Base-by-base conservation (phyloP, 768 basidiomycete genomes). In the Tylopilus plumbeoviolaceoides region DNA sequence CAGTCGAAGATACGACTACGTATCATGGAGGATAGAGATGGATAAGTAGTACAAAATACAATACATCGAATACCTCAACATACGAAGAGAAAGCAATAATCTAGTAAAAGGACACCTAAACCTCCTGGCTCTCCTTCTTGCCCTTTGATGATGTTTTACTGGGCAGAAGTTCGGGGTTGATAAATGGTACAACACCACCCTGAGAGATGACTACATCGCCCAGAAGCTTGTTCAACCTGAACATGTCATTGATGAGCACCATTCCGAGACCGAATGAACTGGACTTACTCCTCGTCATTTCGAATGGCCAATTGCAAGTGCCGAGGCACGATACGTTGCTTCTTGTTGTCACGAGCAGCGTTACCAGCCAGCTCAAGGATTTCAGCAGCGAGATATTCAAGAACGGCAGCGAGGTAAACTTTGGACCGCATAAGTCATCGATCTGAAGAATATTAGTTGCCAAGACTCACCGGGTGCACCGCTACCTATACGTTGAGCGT, bases 401-500 rank as follows among this genome's bases (percentile, higher is more conserved):
- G 75, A 55, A 82, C 81, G 48, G 79, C 81, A 53, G 79, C 81
- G 52, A 81, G 77, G 69, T 83, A 83, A 53, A 83, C 78, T 75
- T 4, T 39, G 23, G 7, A 15, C 10, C 25, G 25, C 8, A 14
- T 33, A 30, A 15, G 18, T 52, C 27, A 33, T 46, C 30, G 2
- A 15, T 1, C 15, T 5, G 17, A 23, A 17, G 48, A 9, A 18
- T 10, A 25, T 15, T 9, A 67, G 74, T 20, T 9, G 31, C 28
- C 11, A 17, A 41, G 39, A 25, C 1, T 18, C 55, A 88, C 87
- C 87, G 65, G 87, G 91, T 60, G 92, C 89, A 72, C 91, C 91
- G 55, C 84, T 84, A 69, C 91, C 92, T 59, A 95, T 83, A 66
- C 92, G 30, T 89, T 85, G 62, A 90, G 91, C 75, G 89, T 89